These are phyloP conservation scores for Aspergillus luchuensis DNA, from an alignment of 2,329 filamentous ascomycete genomes.

Conservation along the genomic window DNA sequence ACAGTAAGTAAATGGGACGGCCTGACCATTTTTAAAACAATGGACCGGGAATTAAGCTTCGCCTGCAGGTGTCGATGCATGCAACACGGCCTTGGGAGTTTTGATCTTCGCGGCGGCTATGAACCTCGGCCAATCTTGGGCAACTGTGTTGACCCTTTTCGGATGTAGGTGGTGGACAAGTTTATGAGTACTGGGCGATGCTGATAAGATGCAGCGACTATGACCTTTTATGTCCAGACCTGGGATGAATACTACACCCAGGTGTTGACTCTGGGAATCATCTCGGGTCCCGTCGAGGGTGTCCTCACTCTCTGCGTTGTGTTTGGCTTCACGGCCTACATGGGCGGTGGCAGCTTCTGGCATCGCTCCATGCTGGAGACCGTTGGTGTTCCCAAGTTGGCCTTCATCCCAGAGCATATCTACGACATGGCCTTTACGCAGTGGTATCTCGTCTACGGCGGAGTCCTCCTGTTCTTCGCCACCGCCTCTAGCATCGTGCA, in stretches of 20 bases:
- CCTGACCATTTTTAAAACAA: neutral
- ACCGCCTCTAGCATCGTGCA: conserved; percentile 72
- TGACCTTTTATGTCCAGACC: conserved; percentile 98
- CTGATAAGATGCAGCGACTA: conserved; percentile 58
- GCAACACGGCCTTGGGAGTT: conserved; percentile 93
- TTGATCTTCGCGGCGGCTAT: conserved; percentile 89
- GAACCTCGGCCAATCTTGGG: conserved; percentile 92
- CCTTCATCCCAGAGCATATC: conserved; percentile 67
- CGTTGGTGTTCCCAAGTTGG: conserved; percentile 65
- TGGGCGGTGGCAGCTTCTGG: conserved; percentile 93
- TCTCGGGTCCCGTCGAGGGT: conserved; percentile 94
- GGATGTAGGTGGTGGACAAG: conserved; percentile 62
- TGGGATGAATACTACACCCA: conserved; percentile 99
- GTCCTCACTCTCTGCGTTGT: conserved; percentile 80
- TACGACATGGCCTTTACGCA: conserved; percentile 86
- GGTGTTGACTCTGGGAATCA: conserved; percentile 84
- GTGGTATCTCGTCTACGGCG: conserved; percentile 89
- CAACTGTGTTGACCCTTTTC: conserved; percentile 80
- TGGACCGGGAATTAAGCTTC: neutral
- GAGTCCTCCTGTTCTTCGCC: conserved; percentile 79
- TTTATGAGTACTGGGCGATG: neutral
- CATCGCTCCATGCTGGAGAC: conserved; percentile 75
- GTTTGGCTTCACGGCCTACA: conserved; percentile 78
- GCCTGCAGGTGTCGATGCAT: conserved; percentile 72
- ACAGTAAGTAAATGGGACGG: conserved; percentile 57